These are phyloP conservation scores for Dichotomopilus funicola DNA, from an alignment of 2,329 filamentous ascomycete species.

Conservation along the genomic window DNA sequence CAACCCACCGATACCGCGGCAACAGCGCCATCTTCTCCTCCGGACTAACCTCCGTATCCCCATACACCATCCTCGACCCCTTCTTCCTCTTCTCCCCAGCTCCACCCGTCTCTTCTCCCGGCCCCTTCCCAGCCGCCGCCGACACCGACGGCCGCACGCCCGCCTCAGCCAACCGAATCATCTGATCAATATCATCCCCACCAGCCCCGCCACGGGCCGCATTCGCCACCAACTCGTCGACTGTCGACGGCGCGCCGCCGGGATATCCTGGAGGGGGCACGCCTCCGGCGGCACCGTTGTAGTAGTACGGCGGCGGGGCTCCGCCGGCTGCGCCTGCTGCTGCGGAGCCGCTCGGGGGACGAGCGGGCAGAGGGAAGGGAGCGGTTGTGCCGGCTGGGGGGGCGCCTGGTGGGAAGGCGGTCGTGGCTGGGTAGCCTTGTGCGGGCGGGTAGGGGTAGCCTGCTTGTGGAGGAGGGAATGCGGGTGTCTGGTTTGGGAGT, in stretches of 20 bases:
- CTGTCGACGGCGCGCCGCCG: conserved; percentile 34
- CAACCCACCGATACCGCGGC: conserved; percentile 57
- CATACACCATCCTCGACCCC: conserved; percentile 66
- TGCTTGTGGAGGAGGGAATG: conserved; percentile 38
- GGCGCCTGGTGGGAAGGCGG: conserved; percentile 29
- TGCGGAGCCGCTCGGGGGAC: conserved; percentile 35
- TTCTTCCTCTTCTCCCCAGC: conserved; percentile 50
- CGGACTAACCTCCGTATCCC: conserved; percentile 70
- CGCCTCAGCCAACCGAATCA: conserved; percentile 59
- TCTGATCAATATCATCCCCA: conserved; percentile 57
- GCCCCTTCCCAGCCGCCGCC: conserved; percentile 35
- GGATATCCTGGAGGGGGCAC: conserved; percentile 26
- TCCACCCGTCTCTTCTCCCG: conserved; percentile 54
- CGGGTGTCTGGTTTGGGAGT: too few species aligned
- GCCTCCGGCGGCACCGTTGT: conserved; percentile 26
- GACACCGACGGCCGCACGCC: conserved; percentile 45
- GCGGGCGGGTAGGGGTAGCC: conserved; percentile 24
- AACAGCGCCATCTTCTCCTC: conserved; percentile 84
- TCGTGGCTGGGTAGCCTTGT: conserved; percentile 20
- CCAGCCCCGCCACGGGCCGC: conserved; percentile 28
- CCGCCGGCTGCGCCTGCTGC: neutral
- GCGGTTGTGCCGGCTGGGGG: conserved; percentile 31
- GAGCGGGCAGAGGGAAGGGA: conserved; percentile 39
- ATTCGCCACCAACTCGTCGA: conserved; percentile 43
- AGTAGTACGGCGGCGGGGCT: conserved; percentile 24